phyloP scores from a whole-genome alignment of 805 yeast genomes.

The Nakazawaea wickerhamii region DNA sequence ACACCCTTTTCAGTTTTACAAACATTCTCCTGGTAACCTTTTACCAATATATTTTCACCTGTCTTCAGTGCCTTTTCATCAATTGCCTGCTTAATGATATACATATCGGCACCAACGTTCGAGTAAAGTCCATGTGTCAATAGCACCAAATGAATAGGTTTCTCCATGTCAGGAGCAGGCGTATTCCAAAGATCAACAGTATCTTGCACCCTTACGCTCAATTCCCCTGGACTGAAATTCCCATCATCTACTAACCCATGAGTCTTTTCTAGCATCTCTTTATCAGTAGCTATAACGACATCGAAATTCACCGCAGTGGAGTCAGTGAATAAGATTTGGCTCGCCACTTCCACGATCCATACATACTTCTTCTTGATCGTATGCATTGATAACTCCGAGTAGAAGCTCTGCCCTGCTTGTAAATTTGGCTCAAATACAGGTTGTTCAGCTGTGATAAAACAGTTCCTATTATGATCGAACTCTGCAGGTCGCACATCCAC shows the following conservation, averaged over 20 bases:
- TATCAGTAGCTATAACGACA: constrained; percentile 47
- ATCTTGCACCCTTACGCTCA: constrained; percentile 48
- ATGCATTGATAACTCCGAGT: constrained; percentile 59
- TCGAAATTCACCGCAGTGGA: constrained; percentile 66
- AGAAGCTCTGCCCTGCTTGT: constrained; percentile 60
- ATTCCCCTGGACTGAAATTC: constrained; percentile 23
- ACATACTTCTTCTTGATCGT: constrained; percentile 50
- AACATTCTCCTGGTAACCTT: constrained; percentile 79
- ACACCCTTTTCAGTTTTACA: constrained; percentile 90
- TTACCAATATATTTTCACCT: constrained; percentile 64
- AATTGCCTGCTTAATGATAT: constrained; percentile 75
- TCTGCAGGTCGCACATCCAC: constrained; percentile 71
- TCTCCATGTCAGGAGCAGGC: constrained; percentile 44
- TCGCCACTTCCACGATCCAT: constrained; percentile 78
- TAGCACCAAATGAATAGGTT: constrained; percentile 77
- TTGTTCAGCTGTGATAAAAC: constrained; percentile 70
- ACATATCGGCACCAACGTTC: constrained; percentile 85
- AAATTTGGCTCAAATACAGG: constrained; percentile 71
- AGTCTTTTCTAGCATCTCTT: constrained; percentile 16
- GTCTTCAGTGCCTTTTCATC: constrained; percentile 40
- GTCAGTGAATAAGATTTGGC: constrained; percentile 73
- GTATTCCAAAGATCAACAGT: constrained; percentile 73
- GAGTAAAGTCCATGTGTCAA: constrained; percentile 92
- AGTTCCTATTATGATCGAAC: constrained; percentile 46
- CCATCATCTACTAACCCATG: constrained; percentile 14